These are phyloP conservation scores for Fraxinus latifolia DNA, from an alignment of 305 asterid genomes.

Conservation along the genomic window DNA sequence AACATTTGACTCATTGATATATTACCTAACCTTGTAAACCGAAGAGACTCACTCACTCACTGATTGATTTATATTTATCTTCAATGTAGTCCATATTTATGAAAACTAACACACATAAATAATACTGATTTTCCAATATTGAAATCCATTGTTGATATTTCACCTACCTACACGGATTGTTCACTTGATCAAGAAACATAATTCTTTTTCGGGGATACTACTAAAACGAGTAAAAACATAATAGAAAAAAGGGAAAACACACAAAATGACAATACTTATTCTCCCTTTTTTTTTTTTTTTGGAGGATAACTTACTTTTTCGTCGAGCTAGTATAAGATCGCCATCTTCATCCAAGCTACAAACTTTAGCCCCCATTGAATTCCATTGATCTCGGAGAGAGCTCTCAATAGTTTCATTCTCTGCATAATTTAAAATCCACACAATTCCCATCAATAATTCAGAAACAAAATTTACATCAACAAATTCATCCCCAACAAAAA, in stretches of 20 bases:
- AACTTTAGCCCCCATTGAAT: constrained; percentile 23
- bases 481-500: neutral
- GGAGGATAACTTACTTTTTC: constrained; percentile 40
- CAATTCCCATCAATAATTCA: constrained; percentile 8
- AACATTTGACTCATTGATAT: neutral
- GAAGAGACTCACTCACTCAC: neutral
- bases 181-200: neutral
- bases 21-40: neutral
- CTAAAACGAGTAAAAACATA: neutral
- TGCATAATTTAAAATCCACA: constrained; percentile 13
- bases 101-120: neutral
- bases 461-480: neutral
- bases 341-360: constrained; percentile 88
- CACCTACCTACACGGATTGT: neutral
- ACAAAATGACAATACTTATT: neutral
- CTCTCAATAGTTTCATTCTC: constrained; percentile 37
- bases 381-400: constrained; percentile 10
- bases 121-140: neutral
- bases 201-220: neutral
- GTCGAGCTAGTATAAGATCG: constrained; percentile 62
- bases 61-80: neutral
- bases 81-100: neutral
- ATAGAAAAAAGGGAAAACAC: neutral
- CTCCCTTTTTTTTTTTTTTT: neutral
- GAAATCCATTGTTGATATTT: neutral